Conservation (phyloP, 352 stramenopile genomes). For the Pythium vanterpoolii region DNA sequence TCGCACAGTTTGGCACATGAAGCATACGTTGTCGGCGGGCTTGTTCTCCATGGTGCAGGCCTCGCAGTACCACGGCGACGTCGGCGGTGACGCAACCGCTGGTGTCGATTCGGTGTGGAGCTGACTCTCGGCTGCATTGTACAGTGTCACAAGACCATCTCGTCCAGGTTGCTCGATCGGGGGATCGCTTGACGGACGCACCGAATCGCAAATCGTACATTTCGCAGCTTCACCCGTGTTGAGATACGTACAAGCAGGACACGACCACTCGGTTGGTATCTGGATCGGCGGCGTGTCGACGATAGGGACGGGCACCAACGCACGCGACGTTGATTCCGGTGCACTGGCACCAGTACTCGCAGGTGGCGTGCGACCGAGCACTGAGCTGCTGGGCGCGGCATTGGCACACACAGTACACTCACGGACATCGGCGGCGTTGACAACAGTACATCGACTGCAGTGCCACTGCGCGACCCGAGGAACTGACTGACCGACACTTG, state of each 20-base stretch:
- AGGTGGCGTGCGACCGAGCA: conserved; percentile 17
- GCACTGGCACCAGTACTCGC: background rate
- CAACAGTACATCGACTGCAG: conserved; percentile 80
- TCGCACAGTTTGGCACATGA: conserved; percentile 66
- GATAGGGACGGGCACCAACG: conserved; percentile 38
- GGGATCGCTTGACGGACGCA: conserved; percentile 19
- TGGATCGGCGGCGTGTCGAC: background rate
- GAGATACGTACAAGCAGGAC: conserved; percentile 74
- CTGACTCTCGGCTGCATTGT: conserved; percentile 57
- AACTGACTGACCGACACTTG: conserved; percentile 28
- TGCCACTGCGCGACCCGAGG: conserved; percentile 60
- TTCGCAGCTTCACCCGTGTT: conserved; percentile 55
- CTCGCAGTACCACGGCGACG: conserved; percentile 7
- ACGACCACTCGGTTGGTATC: conserved; percentile 55
- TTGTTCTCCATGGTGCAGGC: conserved; percentile 86
- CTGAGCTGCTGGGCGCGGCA: conserved; percentile 21
- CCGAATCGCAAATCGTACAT: conserved; percentile 73
- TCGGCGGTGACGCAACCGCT: conserved; percentile 6
- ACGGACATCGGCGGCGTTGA: conserved; percentile 54
- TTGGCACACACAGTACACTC: conserved; percentile 71
- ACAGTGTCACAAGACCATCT: conserved; percentile 67
- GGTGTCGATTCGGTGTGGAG: conserved; percentile 20
- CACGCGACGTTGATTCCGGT: conserved; percentile 45
- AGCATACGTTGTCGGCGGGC: conserved; percentile 41
- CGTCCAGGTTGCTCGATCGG: conserved; percentile 18